phyloP scores from a whole-genome alignment of 2,329 filamentous ascomycete species.

The Cryphonectria parasitica region DNA sequence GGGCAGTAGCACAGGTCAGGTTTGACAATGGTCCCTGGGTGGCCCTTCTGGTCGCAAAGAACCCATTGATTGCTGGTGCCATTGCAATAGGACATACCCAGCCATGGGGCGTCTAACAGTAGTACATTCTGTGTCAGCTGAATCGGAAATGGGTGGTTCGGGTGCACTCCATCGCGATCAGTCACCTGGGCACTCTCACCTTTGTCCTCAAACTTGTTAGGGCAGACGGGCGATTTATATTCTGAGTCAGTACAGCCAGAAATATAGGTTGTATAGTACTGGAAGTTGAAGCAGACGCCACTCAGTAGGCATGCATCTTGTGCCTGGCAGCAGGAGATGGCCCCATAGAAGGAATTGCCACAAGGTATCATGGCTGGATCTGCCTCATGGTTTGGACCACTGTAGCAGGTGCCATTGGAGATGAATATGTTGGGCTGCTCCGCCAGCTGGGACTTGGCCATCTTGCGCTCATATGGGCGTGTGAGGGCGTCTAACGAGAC shows the following conservation, averaged over 20 bases:
- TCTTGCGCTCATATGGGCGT: neutral
- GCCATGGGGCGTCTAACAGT: constrained; percentile 33
- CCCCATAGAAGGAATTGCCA: constrained; percentile 39
- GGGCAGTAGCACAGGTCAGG: constrained; percentile 40
- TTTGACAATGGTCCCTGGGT: constrained; percentile 31
- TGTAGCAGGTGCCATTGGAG: constrained; percentile 42
- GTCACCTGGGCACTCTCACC: constrained; percentile 23
- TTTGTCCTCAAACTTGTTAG: constrained; percentile 36
- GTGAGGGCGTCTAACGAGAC: neutral
- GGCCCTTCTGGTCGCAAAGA: constrained; percentile 37
- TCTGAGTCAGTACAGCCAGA: constrained; percentile 42
- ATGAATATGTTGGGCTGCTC: constrained; percentile 33
- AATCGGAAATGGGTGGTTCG: neutral
- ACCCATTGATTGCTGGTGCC: constrained; percentile 39
- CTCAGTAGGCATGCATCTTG: constrained; percentile 40
- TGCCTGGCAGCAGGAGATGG: constrained; percentile 39
- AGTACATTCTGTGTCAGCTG: neutral
- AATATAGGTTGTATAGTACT: constrained; percentile 39
- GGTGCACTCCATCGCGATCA: too few relatives aligned
- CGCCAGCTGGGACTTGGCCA: neutral
- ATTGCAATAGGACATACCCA: constrained; percentile 42
- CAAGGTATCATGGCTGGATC: constrained; percentile 38
- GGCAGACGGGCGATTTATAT: constrained; percentile 40
- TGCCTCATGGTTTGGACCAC: constrained; percentile 26
- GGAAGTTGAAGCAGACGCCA: constrained; percentile 33